phyloP scores from a whole-genome alignment of 257 asterid genomes.

The Forsythia suspensa region DNA sequence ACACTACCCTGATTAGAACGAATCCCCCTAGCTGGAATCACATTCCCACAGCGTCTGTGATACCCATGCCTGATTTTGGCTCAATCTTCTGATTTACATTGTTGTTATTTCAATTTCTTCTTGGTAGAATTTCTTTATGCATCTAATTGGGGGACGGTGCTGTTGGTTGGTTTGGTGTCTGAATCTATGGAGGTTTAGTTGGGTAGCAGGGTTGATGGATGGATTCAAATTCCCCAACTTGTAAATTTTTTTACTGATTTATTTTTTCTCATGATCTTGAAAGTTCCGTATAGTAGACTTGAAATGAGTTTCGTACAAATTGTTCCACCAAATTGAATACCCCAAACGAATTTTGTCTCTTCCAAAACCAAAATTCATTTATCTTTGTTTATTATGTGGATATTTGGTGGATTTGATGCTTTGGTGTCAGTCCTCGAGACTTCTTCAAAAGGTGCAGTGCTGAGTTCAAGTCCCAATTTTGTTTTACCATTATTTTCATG shows the following conservation, averaged over 20 bases:
- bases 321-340: not conserved
- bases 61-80: not conserved
- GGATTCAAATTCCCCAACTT: not conserved
- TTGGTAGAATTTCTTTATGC: not conserved
- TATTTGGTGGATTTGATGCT: slow-evolving; percentile 5
- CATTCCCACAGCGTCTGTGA: not conserved
- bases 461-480: not conserved
- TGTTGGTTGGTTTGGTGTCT: not conserved
- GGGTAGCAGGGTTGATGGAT: not conserved
- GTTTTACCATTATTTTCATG: not conserved
- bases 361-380: not conserved
- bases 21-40: not conserved
- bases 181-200: not conserved
- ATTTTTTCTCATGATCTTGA: not conserved
- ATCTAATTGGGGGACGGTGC: not conserved
- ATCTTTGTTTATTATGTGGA: not conserved
- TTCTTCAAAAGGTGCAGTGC: slow-evolving; percentile 10
- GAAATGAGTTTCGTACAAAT: not conserved
- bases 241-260: not conserved
- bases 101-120: not conserved
- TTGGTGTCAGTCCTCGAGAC: not conserved
- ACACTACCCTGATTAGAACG: not conserved
- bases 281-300: not conserved
- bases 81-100: not conserved
- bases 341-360: not conserved